Evolutionary conservation across 202 grass and related monocot genomes (phyloP), one percentile per base, ranked within the genome.

Genomic region (Setaria italica): DNA sequence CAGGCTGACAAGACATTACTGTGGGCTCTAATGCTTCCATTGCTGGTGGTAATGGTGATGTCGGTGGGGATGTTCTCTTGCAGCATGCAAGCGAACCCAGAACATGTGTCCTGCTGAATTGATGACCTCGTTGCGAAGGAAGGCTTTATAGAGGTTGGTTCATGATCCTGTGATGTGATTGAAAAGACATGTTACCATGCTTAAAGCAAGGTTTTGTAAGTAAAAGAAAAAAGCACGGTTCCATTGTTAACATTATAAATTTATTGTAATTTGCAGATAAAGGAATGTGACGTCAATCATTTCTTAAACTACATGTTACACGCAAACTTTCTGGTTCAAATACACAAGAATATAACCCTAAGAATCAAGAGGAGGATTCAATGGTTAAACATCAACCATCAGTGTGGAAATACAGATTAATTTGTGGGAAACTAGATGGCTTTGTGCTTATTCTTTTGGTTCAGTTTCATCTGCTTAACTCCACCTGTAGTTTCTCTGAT

Each of bases 1-100:
- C 86, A 80, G 11, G 85, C 68, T 1, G 88, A 69, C 3, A 93
- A 78, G 16, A 93, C 21, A 9, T 85, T 82, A 11, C 88, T 86
- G 74, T 90, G 91, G 2, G 88, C 91, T 13, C 62, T 55, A 6
- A 93, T 88, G 82, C 85, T 90, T 19, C 88, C 88, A 34, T 80
- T 82, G 10, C 45, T 66, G 12, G 82, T 59, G 45, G 73, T 93
- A 67, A 93, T 84, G 21, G 82, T 88, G 88, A 90, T 93, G 62
- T 93, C 91, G 1, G 91, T 83, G 66, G 80, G 82, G 82, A 88
- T 86, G 53, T 60, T 83, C 37, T 90, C 82, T 6, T 63, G 43
- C 43, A 88, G 62, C 88, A 93, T 88, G 43, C 63, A 55, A 19
- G 62, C n/a, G 16, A 93, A 54, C 54, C 45, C 46, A 2, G 78